Base-by-base conservation (phyloP, 2,329 filamentous ascomycete genomes). In the Ophiocordyceps polyrhachis-furcata region DNA sequence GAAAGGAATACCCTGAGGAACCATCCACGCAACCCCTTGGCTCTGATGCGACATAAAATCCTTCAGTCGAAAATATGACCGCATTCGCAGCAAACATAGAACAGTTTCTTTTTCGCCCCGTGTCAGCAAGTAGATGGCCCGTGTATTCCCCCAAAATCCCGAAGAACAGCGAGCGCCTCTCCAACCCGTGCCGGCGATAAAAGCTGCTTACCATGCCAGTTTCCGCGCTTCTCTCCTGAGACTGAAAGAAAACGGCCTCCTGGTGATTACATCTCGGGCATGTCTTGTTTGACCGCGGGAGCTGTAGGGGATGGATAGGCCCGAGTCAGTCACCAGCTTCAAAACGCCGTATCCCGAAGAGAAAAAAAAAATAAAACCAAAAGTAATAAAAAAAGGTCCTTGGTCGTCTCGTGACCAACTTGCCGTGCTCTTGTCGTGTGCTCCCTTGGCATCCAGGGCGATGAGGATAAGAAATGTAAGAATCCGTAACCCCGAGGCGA, bases 181-280 rank as follows among this genome's bases (percentile, higher is more conserved):
- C 9, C 15, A 43, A 20, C 2, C 17, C 14, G 3, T 32, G 21
- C 25, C 19, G 20, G 1, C 5, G 19, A 23, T 14, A 31, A 41
- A 41, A 44, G 40, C 29, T 17, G 56, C 83, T 71, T 65, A 96
- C 91, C 91, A 98, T 98, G 68, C 91, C 91, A 41, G 91, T 98
- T 64, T 96, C 88, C 43, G 86, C 85, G 53, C 83, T 94, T 64
- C 91, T 83, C 69, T 96, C 88, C 62, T 98, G 91, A 49, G 88
- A 95, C 68, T 98, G 91, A 70, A 98, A 98, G 68, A 94, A 98
- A 48, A 98, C 93, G 41, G 88, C 87, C 66, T 96, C 88, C 54
- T 79, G 77, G 62, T 91, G 83, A 52, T 75, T 73, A 70, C 93
- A 98, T 53, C 71, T 74, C 44, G 87, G 86, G 67, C 91, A 98